Percentiles rank a stretch among this genome's conserved stretches.
These are phyloP conservation scores for Alternaria viburni DNA, from an alignment of 2,329 filamentous ascomycete species.

Conservation along the genomic window DNA sequence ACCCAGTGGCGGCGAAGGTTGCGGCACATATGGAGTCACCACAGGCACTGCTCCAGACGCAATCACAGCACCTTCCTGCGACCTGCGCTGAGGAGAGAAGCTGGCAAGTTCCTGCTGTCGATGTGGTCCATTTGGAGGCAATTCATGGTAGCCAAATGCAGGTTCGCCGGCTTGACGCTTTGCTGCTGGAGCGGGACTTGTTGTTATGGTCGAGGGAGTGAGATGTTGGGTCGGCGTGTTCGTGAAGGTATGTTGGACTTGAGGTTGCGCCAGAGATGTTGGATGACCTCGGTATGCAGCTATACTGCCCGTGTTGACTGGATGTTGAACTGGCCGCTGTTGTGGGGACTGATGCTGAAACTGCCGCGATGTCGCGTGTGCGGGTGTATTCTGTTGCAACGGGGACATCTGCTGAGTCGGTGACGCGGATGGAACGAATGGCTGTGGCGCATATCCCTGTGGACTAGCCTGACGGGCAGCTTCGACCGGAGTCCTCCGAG, in stretches of 20 bases:
- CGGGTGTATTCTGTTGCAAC: neutral
- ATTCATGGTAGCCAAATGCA: neutral
- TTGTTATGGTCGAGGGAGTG: neutral
- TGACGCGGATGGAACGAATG: neutral
- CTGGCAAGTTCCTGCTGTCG: neutral
- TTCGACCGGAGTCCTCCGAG: neutral
- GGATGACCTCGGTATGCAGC: no score
- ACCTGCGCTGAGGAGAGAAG: neutral
- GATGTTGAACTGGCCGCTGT: neutral
- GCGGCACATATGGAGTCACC: no score
- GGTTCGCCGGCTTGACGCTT: neutral
- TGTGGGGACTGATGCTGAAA: neutral
- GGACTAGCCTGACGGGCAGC: neutral
- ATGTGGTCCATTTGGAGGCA: neutral
- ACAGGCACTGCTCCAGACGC: no score
- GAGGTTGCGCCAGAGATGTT: no score
- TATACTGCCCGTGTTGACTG: neutral
- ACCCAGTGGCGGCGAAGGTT: no score
- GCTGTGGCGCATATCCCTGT: neutral
- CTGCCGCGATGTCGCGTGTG: neutral
- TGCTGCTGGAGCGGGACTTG: neutral
- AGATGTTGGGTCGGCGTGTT: rapidly evolving
- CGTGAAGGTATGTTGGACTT: neutral
- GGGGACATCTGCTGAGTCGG: neutral
- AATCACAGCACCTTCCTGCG: neutral